Evolutionary conservation across 202 grass and related monocot species (phyloP).

Genomic region (Setaria viridis): DNA sequence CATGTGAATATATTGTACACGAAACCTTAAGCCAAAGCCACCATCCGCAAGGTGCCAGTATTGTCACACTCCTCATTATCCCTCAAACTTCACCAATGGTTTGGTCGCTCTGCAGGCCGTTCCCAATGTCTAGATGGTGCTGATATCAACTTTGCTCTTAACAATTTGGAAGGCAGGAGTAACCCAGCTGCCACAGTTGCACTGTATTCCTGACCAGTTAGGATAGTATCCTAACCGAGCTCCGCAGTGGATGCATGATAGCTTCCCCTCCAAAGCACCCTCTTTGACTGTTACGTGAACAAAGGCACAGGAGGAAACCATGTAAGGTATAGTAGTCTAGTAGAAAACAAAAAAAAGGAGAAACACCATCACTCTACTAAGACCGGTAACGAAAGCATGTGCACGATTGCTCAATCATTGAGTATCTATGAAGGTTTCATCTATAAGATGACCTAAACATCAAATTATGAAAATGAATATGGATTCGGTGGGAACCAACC

Average conservation of each 20-base stretch:
- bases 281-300: constrained; percentile 71
- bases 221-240: constrained; percentile 83
- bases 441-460: neutral
- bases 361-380: neutral
- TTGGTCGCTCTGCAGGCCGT: neutral
- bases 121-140: constrained; percentile 44
- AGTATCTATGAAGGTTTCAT: neutral
- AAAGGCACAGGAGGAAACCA: constrained; percentile 12
- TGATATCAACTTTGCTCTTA: constrained; percentile 91
- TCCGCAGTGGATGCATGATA: constrained; percentile 82
- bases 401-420: neutral
- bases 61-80: neutral
- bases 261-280: constrained; percentile 88
- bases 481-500: neutral
- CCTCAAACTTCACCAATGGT: neutral
- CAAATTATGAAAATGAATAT: neutral
- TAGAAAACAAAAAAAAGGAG: too few species aligned
- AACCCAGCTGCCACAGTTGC: constrained; percentile 90
- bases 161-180: constrained; percentile 92
- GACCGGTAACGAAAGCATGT: neutral
- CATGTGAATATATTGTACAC: neutral
- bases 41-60: too few species aligned
- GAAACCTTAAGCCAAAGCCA: neutral
- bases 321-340: neutral
- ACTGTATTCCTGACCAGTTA: constrained; percentile 92